Evolutionary conservation across 2,329 filamentous ascomycete species (phyloP).

Genomic region (Trichophyton rubrum): DNA sequence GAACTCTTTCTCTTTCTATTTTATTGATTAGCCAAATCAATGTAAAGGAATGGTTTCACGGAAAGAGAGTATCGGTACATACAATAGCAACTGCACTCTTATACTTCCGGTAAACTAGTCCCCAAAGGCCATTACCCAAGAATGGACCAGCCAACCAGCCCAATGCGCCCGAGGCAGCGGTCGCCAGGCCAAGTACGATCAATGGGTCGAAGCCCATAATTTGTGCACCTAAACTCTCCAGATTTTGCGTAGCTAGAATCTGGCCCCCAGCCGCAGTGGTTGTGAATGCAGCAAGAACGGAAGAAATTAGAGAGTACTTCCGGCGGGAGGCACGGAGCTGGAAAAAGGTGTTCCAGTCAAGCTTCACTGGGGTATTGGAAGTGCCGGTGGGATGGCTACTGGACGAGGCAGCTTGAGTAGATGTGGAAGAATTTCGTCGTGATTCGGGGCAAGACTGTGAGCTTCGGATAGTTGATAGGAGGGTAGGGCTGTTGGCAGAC

Average conservation of each 20-base stretch:
- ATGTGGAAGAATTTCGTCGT: background rate
- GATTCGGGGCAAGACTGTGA: background rate
- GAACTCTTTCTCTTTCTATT: constrained; percentile 83
- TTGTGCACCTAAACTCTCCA: constrained; percentile 52
- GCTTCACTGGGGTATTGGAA: constrained; percentile 17
- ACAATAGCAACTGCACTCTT: constrained; percentile 60
- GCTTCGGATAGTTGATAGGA: constrained; percentile 1
- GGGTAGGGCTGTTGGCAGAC: background rate
- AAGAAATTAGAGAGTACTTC: constrained; percentile 69
- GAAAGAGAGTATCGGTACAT: constrained; percentile 9
- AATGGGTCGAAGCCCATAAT: constrained; percentile 79
- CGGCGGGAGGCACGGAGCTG: constrained; percentile 74
- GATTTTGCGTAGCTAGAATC: constrained; percentile 55
- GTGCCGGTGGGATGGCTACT: background rate
- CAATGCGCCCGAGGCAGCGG: constrained; percentile 59
- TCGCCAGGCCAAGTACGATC: constrained; percentile 69
- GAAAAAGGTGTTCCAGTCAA: constrained; percentile 91
- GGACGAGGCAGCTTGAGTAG: background rate
- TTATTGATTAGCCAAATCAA: background rate
- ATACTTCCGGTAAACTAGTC: constrained; percentile 57
- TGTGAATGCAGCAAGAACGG: constrained; percentile 50
- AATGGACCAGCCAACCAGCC: constrained; percentile 84
- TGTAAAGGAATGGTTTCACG: background rate
- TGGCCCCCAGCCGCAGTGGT: constrained; percentile 43
- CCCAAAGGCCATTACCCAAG: constrained; percentile 68